phyloP scores from a whole-genome alignment of 2,329 filamentous ascomycete genomes.

The Fusarium sarcochroum region DNA sequence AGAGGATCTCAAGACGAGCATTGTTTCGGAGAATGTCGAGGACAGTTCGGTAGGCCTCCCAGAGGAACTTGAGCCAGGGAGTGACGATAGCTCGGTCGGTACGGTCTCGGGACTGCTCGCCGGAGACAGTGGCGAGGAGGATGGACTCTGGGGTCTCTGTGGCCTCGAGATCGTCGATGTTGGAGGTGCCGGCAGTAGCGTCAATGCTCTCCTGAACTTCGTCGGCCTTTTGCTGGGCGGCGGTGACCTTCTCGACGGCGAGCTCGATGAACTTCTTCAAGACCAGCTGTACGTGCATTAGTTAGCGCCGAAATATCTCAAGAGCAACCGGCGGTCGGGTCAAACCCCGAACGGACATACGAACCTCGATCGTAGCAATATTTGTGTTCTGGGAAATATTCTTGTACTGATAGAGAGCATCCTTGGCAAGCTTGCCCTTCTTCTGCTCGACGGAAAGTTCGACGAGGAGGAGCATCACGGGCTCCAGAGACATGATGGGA shows the following conservation, averaged over 20 bases:
- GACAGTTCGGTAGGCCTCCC: constrained; percentile 99
- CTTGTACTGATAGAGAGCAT: constrained; percentile 99
- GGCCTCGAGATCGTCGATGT: constrained; percentile 94
- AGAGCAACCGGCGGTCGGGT: constrained; percentile 4
- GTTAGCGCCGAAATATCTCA: constrained; percentile 39
- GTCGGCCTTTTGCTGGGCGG: constrained; percentile 95
- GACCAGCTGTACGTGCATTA: constrained; percentile 72
- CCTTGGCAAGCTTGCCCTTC: constrained; percentile 98
- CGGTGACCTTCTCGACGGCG: constrained; percentile 94
- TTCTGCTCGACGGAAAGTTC: constrained; percentile 97
- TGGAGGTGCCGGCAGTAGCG: constrained; percentile 73
- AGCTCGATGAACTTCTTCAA: constrained; percentile 98
- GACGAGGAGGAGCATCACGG: constrained; percentile 97
- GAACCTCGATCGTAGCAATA: constrained; percentile 94
- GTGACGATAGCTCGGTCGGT: constrained; percentile 98
- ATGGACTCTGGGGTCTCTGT: constrained; percentile 98
- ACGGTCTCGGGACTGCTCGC: constrained; percentile 96
- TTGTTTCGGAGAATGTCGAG: constrained; percentile 99
- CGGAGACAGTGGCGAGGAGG: constrained; percentile 95
- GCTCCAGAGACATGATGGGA: constrained; percentile 95
- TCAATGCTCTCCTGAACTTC: constrained; percentile 92
- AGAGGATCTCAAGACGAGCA: constrained; percentile 95
- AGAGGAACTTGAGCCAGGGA: constrained; percentile 98
- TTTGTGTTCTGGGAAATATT: constrained; percentile 99
- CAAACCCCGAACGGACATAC: constrained; percentile 34